phyloP scores from a whole-genome alignment of 192 early-diverging fungal genomes.

The Backusella morwellensis region DNA sequence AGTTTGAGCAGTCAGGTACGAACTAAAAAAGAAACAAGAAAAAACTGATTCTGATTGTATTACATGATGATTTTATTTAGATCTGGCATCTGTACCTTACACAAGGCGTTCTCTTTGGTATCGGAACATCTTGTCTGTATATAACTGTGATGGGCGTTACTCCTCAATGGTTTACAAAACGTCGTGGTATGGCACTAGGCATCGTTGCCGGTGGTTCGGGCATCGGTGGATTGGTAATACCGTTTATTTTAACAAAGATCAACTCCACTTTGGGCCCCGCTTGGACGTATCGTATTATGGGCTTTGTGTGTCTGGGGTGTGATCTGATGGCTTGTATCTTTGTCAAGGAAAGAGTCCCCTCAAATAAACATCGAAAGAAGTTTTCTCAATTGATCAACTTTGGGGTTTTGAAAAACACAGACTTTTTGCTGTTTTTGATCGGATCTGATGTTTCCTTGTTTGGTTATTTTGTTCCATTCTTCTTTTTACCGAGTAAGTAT shows the following conservation, averaged over 20 bases:
- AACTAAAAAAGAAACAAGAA: neutral
- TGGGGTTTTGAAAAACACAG: slow-evolving; percentile 14
- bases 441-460: slow-evolving; percentile 17
- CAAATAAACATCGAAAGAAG: neutral
- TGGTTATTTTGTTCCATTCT: slow-evolving; percentile 33
- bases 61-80: slow-evolving; percentile 14
- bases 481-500: slow-evolving; percentile 21
- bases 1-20: slow-evolving; percentile 7
- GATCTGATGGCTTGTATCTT: neutral
- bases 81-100: slow-evolving; percentile 61
- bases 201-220: slow-evolving; percentile 62
- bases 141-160: slow-evolving; percentile 33
- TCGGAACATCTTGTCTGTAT: slow-evolving; percentile 37
- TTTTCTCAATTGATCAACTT: slow-evolving; percentile 16
- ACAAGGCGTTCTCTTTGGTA: slow-evolving; percentile 58
- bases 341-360: slow-evolving; percentile 14
- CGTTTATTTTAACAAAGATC: slow-evolving; percentile 54
- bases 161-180: slow-evolving; percentile 57
- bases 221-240: slow-evolving; percentile 66
- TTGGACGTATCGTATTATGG: slow-evolving; percentile 45
- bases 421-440: slow-evolving; percentile 21
- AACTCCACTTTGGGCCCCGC: slow-evolving; percentile 49
- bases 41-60: neutral
- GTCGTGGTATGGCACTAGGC: slow-evolving; percentile 55
- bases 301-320: slow-evolving; percentile 20